A percentile compares a stretch with the other conserved stretches of the same genome.
Evolutionary conservation across 306 rosid genomes (phyloP).

Genomic region (Abrus pulchellus): DNA sequence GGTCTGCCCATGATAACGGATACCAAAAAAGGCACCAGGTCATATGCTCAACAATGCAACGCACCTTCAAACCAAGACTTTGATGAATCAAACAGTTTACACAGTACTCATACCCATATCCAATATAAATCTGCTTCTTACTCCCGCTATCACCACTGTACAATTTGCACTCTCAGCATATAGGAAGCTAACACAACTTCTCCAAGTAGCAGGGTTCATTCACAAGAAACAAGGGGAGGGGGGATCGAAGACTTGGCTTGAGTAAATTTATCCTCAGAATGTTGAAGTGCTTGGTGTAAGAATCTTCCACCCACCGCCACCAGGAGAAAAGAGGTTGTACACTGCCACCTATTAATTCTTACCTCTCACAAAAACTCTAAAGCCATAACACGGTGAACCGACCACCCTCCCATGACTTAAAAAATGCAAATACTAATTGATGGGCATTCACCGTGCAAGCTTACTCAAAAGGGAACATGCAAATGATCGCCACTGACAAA

Average conservation of each 20-base stretch:
- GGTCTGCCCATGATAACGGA: constrained; percentile 28
- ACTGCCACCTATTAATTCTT: constrained; percentile 50
- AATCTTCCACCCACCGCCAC: constrained; percentile 47
- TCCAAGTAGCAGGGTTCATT: constrained; percentile 50
- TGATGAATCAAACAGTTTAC: constrained; percentile 46
- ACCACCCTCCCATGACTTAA: constrained; percentile 47
- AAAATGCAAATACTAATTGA: constrained; percentile 34
- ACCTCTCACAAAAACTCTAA: constrained; percentile 47
- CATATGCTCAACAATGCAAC: constrained; percentile 25
- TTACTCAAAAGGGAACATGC: constrained; percentile 53
- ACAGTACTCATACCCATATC: constrained; percentile 42
- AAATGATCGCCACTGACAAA: constrained; percentile 46
- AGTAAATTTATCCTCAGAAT: constrained; percentile 50
- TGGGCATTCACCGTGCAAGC: constrained; percentile 54
- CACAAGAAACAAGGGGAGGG: constrained; percentile 38
- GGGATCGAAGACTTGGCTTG: constrained; percentile 27
- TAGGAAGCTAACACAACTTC: constrained; percentile 41
- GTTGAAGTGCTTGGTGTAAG: constrained; percentile 45
- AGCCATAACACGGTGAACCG: constrained; percentile 52
- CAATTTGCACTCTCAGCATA: constrained; percentile 53
- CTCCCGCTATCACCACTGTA: constrained; percentile 58
- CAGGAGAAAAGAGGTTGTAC: constrained; percentile 53
- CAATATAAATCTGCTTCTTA: constrained; percentile 38
- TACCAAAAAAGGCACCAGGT: constrained; percentile 30
- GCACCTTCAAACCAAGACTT: constrained; percentile 28